A percentile compares a stretch with the other conserved stretches of the same genome.
phyloP scores from a whole-genome alignment of 495 filamentous ascomycete genomes.

The Aspergillus funiculosus region DNA sequence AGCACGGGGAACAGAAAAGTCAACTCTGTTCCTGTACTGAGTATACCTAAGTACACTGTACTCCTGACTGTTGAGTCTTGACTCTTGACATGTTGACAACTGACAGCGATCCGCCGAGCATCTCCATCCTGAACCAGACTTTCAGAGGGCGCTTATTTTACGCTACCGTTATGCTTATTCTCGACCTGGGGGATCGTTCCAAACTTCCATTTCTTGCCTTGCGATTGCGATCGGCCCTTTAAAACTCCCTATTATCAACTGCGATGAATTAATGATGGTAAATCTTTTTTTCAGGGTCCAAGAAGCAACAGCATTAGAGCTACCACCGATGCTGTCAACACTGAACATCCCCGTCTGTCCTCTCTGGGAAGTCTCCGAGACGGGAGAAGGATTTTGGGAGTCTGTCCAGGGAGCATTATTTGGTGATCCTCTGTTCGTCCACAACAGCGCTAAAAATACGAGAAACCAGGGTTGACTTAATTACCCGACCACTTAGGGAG shows the following conservation, averaged over 20 bases:
- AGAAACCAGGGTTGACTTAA: constrained; percentile 4
- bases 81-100: constrained; percentile 10
- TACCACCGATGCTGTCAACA: too few relatives aligned
- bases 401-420: too few relatives aligned
- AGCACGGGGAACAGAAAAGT: constrained; percentile 8
- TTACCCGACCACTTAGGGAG: neutral
- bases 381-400: too few relatives aligned
- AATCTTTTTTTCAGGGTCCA: too few relatives aligned
- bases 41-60: too few relatives aligned
- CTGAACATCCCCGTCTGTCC: too few relatives aligned
- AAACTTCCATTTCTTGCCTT: constrained; percentile 8
- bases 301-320: too few relatives aligned
- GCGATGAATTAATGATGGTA: too few relatives aligned
- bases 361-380: too few relatives aligned
- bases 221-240: neutral
- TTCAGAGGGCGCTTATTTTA: constrained; percentile 21
- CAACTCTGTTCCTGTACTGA: too few relatives aligned
- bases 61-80: too few relatives aligned
- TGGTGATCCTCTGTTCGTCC: neutral
- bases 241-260: too few relatives aligned
- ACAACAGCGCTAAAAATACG: neutral
- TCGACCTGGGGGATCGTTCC: constrained; percentile 14
- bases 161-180: constrained; percentile 31
- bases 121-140: constrained; percentile 26
- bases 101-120: constrained; percentile 14